Evolutionary conservation across 2,329 filamentous ascomycete species (phyloP).

Genomic region (Knoxdaviesia proteae): DNA sequence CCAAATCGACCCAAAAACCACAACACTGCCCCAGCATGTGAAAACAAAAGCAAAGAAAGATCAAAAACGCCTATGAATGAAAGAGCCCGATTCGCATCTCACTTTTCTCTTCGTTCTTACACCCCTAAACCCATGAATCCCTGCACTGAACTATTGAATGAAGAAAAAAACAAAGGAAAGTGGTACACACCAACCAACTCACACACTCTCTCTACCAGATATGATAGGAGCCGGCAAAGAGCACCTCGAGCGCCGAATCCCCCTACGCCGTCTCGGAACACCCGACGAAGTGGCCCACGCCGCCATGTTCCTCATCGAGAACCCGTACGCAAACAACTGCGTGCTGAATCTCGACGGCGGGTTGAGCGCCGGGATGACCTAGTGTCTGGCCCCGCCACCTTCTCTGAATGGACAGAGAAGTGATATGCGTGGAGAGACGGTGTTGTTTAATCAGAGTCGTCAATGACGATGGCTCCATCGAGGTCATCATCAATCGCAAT

Average conservation of each 20-base stretch:
- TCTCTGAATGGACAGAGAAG: conserved; percentile 1
- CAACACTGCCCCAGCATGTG: no score
- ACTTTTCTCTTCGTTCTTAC: background rate
- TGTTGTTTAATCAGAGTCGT: conserved; percentile 27
- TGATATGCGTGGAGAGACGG: conserved; percentile 4
- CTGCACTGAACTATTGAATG: background rate
- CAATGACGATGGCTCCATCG: conserved; percentile 44
- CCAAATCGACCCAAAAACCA: no score
- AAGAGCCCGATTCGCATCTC: no score
- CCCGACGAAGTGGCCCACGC: conserved; percentile 63
- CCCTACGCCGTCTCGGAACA: conserved; percentile 38
- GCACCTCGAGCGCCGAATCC: conserved; percentile 4
- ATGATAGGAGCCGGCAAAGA: background rate
- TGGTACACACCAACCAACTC: background rate
- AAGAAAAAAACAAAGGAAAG: background rate
- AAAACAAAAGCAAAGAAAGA: no score
- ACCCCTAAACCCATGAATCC: background rate
- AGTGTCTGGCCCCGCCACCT: background rate
- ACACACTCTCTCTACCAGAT: background rate
- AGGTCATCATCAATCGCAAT: conserved; percentile 27
- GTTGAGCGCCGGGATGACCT: conserved; percentile 40
- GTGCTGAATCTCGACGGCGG: conserved; percentile 73
- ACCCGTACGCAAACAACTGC: conserved; percentile 73
- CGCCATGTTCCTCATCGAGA: conserved; percentile 54
- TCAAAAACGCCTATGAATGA: no score